Evolutionary conservation across 1,284 basidiomycete species (phyloP).

Genomic region (Boletus hoseneyae): DNA sequence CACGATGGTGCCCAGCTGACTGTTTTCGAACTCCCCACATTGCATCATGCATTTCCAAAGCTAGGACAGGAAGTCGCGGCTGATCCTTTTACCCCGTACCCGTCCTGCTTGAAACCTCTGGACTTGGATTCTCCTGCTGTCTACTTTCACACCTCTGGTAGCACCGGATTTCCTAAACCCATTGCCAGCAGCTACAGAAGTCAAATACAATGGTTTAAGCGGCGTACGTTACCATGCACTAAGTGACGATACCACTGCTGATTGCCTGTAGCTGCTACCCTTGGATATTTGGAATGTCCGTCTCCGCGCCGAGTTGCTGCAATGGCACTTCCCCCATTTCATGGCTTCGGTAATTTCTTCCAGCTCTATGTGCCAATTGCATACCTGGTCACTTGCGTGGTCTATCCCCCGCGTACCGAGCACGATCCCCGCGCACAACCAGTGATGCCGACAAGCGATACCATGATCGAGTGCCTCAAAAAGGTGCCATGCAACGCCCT

Average conservation of each 20-base stretch:
- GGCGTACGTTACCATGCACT: conserved; percentile 12
- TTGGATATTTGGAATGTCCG: neutral
- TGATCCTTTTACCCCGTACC: conserved; percentile 32
- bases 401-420: conserved; percentile 19
- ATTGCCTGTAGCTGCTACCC: neutral
- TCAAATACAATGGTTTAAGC: neutral
- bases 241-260: neutral
- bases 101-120: neutral
- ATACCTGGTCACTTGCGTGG: conserved; percentile 4
- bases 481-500: conserved; percentile 5
- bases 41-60: conserved; percentile 31
- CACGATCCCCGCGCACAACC: conserved; percentile 11
- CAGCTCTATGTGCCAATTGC: conserved; percentile 20
- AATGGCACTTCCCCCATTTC: conserved; percentile 30
- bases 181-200: too few relatives aligned
- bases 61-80: conserved; percentile 29
- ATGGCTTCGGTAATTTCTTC: conserved; percentile 19
- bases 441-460: conserved; percentile 20
- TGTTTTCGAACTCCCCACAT: conserved; percentile 30
- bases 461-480: conserved; percentile 13
- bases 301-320: conserved; percentile 19
- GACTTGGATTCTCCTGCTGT: too few relatives aligned
- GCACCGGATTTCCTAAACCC: too few relatives aligned
- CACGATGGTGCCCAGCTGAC: conserved; percentile 2
- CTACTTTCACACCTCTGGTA: too few relatives aligned